Base-by-base conservation (phyloP, 208 protist species). In the Balamuthia mandrillaris region DNA sequence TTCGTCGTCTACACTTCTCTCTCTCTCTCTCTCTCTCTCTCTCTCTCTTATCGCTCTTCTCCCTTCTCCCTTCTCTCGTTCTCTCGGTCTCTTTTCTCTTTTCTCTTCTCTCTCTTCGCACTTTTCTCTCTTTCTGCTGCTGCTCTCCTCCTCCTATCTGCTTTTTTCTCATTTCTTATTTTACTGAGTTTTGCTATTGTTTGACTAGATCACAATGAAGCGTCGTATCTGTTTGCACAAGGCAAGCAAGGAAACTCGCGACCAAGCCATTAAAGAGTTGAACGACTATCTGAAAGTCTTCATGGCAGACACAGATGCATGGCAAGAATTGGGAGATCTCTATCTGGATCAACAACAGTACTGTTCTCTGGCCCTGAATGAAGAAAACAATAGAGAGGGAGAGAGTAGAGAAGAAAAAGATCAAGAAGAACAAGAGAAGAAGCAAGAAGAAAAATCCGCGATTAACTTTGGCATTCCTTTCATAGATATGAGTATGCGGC, bases 271-370 rank as follows among this genome's bases (percentile, higher is more conserved):
- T 42, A 54, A 83, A 42, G 52, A 83, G 52, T 21, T 83, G 51
- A 83, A 66, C 27, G 75, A 83, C 52, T 83, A 83, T 39, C 51
- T 83, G 35, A 61, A 66, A 37, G 49, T 83, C 18, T 83, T 83
- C 54, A 66, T 66, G 47, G 75, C 75, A n/a, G 75, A 83, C 56
- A 83, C 75, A 24, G 33, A 35, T 10, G 75, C 75, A 14, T 83
- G 75, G 75, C 75, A 83, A 29, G 52, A 83, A 39, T 54, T 83
- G 29, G 75, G 75, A 47, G 75, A 83, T 24, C 54, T 83, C 0
- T 83, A 83, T 42, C 75, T 83, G 18, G 75, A 81, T 33, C 45
- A 81, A 14, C 72, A 81, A 21, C 39, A 81, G 72, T 81, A 60
- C 49, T 56, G 18, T 56, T 56, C 49, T n/a, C 49, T 56, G 18